Evolutionary conservation across 2,329 filamentous ascomycete species (phyloP), one percentile per base, ranked within the genome.

Genomic region (Ophiostoma perfectum): DNA sequence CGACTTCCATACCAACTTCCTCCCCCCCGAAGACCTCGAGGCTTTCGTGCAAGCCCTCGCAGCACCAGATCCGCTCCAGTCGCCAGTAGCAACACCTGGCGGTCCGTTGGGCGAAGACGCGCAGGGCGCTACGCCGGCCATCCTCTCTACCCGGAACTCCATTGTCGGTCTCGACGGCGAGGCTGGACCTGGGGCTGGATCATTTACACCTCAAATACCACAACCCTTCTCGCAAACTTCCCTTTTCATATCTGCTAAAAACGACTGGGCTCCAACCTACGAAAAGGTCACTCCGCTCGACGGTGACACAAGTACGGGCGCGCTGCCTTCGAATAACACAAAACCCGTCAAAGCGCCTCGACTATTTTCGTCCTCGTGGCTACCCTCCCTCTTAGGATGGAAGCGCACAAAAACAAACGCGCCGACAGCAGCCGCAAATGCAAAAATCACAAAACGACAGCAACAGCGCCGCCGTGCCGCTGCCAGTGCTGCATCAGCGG

Each of bases 181-280:
- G 14, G 74, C 39, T 36, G 65, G 38, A 2, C 18, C 55, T 36
- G 16, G 36, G 12, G 8, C 16, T 12, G 18, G 49, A n/a, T 14
- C 18, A 55, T 27, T 55, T 12, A 39, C 68, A 42, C 38, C 39
- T 38, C n/a, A 6, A 16, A 41, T 12, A 6, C 66, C 11, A 27
- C 39, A 14, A 49, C 45, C 45, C 9, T 9, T 14, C 14, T n/a
- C 14, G 16, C 49, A n/a, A 8, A 38, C 55, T 2, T 73, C 72
- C 65, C 73, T 86, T 65, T 93, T 93, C 76, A 92, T 98, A 74
- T 91, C 92, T 3, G 94, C 95, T 55, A 87, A 96, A 75, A 96
- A 96, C 77, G 95, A 99, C 81, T 99, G 95, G 95, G 89, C 91
- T 16, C 95, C 95, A 0, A 87, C 98, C 12, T 89, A 90, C 73